Conservation (phyloP, 176 grass and related monocot species). For the Avena sativa region DNA sequence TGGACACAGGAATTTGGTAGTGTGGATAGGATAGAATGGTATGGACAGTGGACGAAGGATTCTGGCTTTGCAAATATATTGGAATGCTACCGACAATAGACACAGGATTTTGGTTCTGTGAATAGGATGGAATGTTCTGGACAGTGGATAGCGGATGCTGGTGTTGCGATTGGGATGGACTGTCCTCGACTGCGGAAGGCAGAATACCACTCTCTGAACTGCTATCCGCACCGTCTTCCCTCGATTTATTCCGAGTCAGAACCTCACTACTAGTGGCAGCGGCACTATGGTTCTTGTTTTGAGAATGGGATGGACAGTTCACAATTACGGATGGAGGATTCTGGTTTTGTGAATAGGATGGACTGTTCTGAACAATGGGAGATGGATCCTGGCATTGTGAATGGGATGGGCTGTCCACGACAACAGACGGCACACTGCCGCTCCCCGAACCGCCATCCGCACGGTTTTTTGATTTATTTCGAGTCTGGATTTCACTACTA, state of each 20-base stretch:
- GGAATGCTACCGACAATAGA: constrained; percentile 14
- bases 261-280: no score
- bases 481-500: constrained; percentile 6
- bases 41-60: not conserved
- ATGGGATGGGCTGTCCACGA: not conserved
- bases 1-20: constrained; percentile 20
- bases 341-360: constrained; percentile 6
- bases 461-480: not conserved
- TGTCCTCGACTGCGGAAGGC: not conserved
- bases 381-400: constrained; percentile 18
- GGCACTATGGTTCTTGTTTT: no score
- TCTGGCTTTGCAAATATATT: not conserved
- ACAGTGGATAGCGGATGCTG: constrained; percentile 1
- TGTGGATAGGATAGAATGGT: not conserved
- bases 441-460: constrained; percentile 18
- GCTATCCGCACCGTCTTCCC: no score
- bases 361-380: not conserved
- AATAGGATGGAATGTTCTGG: not conserved
- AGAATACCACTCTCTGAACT: no score
- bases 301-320: not conserved
- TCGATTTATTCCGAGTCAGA: no score
- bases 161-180: not conserved
- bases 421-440: not conserved
- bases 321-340: not conserved
- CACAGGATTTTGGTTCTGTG: not conserved